Evolutionary conservation across 163 green algal species (phyloP).

Genomic region (Scenedesmus sp.): DNA sequence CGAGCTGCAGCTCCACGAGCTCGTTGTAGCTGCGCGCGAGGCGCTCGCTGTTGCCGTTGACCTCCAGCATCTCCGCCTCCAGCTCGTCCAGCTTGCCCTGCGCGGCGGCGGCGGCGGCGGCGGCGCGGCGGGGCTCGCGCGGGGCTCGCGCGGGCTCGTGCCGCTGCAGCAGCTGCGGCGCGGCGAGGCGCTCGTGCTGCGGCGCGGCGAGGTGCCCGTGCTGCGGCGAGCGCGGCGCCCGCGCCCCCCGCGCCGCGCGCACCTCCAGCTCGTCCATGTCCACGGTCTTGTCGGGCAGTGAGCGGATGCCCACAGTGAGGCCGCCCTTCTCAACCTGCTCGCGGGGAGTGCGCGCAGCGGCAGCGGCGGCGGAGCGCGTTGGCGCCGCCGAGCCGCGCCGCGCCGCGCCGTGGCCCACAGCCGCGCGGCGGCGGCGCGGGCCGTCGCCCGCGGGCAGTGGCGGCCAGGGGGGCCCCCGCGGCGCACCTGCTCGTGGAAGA

Average conservation of each 20-base stretch:
- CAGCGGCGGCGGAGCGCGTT: neutral
- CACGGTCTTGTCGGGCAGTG: conserved; percentile 30
- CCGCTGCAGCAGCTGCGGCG: neutral
- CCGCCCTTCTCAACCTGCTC: conserved; percentile 75
- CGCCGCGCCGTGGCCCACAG: neutral
- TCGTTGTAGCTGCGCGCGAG: conserved; percentile 88
- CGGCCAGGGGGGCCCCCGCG: too few relatives aligned
- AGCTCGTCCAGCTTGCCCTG: conserved; percentile 88
- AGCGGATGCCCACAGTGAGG: conserved; percentile 49
- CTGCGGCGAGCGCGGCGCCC: neutral
- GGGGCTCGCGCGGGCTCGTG: too few relatives aligned
- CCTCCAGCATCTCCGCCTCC: conserved; percentile 90
- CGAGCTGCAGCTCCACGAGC: conserved; percentile 96
- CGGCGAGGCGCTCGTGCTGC: neutral
- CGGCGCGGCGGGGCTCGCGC: too few relatives aligned
- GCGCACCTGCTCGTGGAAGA: conserved; percentile 90
- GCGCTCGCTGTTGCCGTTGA: conserved; percentile 92
- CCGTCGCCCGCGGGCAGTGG: too few relatives aligned
- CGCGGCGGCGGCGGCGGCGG: neutral
- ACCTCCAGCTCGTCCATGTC: conserved; percentile 93
- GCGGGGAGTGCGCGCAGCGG: neutral
- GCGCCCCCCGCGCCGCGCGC: neutral
- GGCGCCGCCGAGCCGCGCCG: too few relatives aligned
- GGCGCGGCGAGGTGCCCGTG: neutral
- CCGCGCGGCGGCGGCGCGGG: too few relatives aligned